Conservation (phyloP, 495 filamentous ascomycete genomes). For the Trichoderma erinaceum region DNA sequence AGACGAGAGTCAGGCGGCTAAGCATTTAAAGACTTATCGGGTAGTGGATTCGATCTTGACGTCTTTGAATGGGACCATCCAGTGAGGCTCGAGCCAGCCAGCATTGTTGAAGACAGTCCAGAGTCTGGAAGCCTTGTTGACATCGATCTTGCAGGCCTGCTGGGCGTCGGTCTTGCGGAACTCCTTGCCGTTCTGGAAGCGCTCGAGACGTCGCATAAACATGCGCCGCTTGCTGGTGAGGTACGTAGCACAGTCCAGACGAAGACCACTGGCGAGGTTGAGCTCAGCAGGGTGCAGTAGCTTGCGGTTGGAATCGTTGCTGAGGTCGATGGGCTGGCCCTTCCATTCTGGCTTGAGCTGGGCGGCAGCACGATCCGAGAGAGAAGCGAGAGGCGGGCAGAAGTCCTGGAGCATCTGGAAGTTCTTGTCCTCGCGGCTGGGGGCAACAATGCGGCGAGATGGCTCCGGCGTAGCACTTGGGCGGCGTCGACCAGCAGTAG, state of each 20-base stretch:
- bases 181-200: constrained; percentile 66
- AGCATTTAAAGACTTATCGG: no score
- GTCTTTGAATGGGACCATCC: constrained; percentile 48
- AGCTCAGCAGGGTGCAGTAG: constrained; percentile 78
- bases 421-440: constrained; percentile 77
- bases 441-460: constrained; percentile 34
- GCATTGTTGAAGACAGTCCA: constrained; percentile 89
- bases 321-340: constrained; percentile 71
- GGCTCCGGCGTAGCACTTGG: constrained; percentile 40
- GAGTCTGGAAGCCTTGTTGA: constrained; percentile 95
- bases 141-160: constrained; percentile 95
- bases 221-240: constrained; percentile 93
- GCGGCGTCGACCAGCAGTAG: constrained; percentile 29
- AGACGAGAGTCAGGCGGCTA: neutral
- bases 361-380: constrained; percentile 53
- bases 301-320: constrained; percentile 67
- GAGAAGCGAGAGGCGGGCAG: constrained; percentile 64
- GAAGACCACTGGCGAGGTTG: constrained; percentile 68
- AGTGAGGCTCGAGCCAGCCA: constrained; percentile 71
- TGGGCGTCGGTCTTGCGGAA: constrained; percentile 98
- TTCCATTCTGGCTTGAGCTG: constrained; percentile 82
- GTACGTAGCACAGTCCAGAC: constrained; percentile 85
- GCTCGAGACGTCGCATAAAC: constrained; percentile 69
- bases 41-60: no score
- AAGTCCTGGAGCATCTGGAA: constrained; percentile 72